Conservation (phyloP, 2,329 filamentous ascomycete species). For the Alternaria infectoria region DNA sequence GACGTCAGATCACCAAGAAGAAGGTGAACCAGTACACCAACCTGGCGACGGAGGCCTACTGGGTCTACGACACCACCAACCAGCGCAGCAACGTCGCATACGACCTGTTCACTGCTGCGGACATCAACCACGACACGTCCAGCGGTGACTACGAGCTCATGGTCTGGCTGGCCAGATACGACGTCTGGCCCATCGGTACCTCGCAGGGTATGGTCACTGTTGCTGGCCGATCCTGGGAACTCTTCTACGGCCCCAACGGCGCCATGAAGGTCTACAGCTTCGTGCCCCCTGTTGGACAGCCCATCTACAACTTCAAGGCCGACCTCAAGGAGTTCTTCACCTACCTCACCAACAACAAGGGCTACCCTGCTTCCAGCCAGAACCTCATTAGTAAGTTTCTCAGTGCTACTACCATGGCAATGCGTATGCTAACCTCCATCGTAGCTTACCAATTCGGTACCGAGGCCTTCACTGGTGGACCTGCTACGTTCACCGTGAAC, state of each 20-base stretch:
- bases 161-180: slow-evolving; percentile 31
- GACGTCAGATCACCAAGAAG: slow-evolving; percentile 24
- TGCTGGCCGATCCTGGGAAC: slow-evolving; percentile 59
- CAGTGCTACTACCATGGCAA: not conserved
- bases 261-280: slow-evolving; percentile 67
- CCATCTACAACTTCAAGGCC: slow-evolving; percentile 58
- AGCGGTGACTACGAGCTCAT: slow-evolving; percentile 35
- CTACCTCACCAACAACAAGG: slow-evolving; percentile 60
- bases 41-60: slow-evolving; percentile 25
- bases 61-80: slow-evolving; percentile 26
- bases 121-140: slow-evolving; percentile 29
- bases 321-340: slow-evolving; percentile 64
- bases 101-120: slow-evolving; percentile 30
- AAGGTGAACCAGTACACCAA: slow-evolving; percentile 25
- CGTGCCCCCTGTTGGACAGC: slow-evolving; percentile 42
- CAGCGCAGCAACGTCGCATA: slow-evolving; percentile 34
- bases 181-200: slow-evolving; percentile 25
- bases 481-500: slow-evolving; percentile 28
- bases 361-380: slow-evolving; percentile 41
- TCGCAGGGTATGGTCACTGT: slow-evolving; percentile 48
- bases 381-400: slow-evolving; percentile 31
- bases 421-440: not conserved
- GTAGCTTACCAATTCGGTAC: slow-evolving; percentile 31
- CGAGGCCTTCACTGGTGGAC: slow-evolving; percentile 31
- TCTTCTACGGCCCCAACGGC: slow-evolving; percentile 66